These are phyloP conservation scores for Cryptococcus maquisensis DNA, from an alignment of 1,284 basidiomycete species.

Conservation along the genomic window DNA sequence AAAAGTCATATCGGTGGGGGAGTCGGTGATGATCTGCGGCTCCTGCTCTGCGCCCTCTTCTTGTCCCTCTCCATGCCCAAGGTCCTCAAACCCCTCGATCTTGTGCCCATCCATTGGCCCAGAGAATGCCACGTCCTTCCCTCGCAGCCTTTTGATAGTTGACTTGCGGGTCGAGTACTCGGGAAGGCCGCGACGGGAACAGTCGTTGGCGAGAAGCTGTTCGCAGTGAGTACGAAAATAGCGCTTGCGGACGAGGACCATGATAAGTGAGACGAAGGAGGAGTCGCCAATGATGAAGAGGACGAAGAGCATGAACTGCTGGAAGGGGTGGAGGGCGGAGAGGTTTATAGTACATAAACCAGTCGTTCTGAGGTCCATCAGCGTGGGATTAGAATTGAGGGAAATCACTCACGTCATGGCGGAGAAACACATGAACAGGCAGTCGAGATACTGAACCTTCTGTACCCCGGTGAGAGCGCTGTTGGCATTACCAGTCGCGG, in stretches of 20 bases:
- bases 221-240: conserved; percentile 32
- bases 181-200: conserved; percentile 6
- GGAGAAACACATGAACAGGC: conserved; percentile 32
- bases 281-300: conserved; percentile 37
- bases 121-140: conserved; percentile 5
- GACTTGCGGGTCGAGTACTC: neutral
- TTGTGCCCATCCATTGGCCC: conserved; percentile 10
- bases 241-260: conserved; percentile 35
- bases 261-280: conserved; percentile 29
- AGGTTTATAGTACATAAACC: conserved; percentile 35
- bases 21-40: conserved; percentile 6
- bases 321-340: conserved; percentile 30
- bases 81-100: conserved; percentile 13
- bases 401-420: conserved; percentile 32
- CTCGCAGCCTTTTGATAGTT: neutral
- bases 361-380: conserved; percentile 17
- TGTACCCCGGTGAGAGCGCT: conserved; percentile 12
- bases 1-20: conserved; percentile 6
- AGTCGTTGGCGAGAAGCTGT: conserved; percentile 22
- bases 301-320: conserved; percentile 37
- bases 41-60: neutral
- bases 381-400: neutral
- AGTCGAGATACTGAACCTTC: conserved; percentile 31
- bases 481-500: conserved; percentile 22
- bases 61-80: neutral